phyloP scores from a whole-genome alignment of 1,139 yeast species.

The Candida tropicalis region DNA sequence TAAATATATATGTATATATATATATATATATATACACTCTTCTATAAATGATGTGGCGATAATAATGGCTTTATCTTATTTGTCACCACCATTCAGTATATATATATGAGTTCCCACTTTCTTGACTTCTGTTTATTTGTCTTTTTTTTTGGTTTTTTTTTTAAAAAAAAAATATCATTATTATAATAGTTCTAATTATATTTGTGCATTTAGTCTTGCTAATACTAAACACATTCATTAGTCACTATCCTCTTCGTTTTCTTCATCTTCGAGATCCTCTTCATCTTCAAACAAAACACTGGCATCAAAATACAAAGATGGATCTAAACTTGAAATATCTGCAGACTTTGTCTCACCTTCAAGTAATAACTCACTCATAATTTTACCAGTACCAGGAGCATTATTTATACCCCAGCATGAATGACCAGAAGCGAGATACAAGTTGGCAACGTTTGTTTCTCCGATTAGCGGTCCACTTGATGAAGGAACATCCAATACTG shows the following conservation, averaged over 20 bases:
- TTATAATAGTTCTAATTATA: too few species aligned
- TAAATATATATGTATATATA: not conserved
- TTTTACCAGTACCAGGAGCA: conserved; percentile 95
- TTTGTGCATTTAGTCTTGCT: too few species aligned
- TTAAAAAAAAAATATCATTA: too few species aligned
- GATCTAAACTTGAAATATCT: conserved; percentile 79
- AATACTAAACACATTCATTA: conserved; percentile 2
- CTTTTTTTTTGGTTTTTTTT: not conserved
- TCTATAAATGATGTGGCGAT: conserved; percentile 5
- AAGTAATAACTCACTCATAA: conserved; percentile 82
- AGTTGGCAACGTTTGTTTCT: conserved; percentile 79
- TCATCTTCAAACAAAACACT: conserved; percentile 50
- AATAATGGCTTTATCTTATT: conserved; percentile 6
- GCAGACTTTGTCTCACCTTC: conserved; percentile 86
- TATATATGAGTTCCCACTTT: not conserved
- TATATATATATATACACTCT: conserved; percentile 4
- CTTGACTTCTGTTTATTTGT: not conserved
- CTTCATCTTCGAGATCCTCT: conserved; percentile 26
- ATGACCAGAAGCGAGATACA: conserved; percentile 88
- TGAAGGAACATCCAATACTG: conserved; percentile 90
- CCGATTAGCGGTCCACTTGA: conserved; percentile 94
- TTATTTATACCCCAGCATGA: conserved; percentile 99
- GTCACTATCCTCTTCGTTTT: conserved; percentile 9
- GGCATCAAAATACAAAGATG: conserved; percentile 84
- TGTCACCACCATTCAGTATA: conserved; percentile 2